Evolutionary conservation across 306 rosid species (phyloP).

Genomic region (Begonia masoniana): DNA sequence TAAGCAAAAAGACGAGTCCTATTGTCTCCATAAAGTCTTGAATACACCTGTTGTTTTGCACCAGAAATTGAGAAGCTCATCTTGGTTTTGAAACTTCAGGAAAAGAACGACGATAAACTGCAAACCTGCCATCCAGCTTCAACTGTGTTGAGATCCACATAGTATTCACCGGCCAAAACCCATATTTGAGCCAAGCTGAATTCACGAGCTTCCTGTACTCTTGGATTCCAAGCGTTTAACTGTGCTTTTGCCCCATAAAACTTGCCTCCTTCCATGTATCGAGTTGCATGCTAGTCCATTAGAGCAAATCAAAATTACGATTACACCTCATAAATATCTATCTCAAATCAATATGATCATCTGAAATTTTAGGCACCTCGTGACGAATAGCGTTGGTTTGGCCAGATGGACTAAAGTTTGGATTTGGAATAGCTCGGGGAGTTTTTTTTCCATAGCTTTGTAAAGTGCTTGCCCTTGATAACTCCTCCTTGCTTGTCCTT

Average conservation of each 20-base stretch:
- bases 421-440: constrained; percentile 20
- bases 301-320: no score
- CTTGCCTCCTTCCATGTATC: constrained; percentile 9
- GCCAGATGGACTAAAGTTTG: constrained; percentile 6
- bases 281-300: no score
- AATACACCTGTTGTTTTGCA: constrained; percentile 86
- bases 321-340: no score
- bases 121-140: constrained; percentile 99
- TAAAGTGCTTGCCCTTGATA: no score
- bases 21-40: constrained; percentile 88
- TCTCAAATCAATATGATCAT: no score
- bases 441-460: no score
- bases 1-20: constrained; percentile 84
- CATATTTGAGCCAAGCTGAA: constrained; percentile 97
- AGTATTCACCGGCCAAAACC: constrained; percentile 88
- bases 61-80: background rate
- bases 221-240: constrained; percentile 95
- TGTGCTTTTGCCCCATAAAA: constrained; percentile 95
- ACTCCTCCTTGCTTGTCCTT: constrained; percentile 77
- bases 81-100: no score
- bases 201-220: constrained; percentile 78
- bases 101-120: background rate
- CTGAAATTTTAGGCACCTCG: no score
- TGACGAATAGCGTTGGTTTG: no score
- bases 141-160: constrained; percentile 93